These are phyloP conservation scores for Carpinus viminea DNA, from an alignment of 306 rosid species.

Conservation along the genomic window DNA sequence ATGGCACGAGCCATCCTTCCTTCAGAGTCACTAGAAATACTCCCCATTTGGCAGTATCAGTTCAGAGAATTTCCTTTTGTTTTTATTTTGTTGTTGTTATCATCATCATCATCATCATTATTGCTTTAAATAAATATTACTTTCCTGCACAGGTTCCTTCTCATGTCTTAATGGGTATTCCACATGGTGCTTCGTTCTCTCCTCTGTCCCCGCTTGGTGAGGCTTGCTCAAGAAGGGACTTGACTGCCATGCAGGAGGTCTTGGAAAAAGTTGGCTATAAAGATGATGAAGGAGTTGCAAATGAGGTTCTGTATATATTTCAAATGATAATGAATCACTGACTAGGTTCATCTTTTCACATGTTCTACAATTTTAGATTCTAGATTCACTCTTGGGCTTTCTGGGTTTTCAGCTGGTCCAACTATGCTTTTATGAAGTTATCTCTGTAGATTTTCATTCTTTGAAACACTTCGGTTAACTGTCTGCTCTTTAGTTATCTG, in stretches of 20 bases:
- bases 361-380: neutral
- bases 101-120: slow-evolving; percentile 1
- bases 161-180: slow-evolving; percentile 72
- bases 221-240: slow-evolving; percentile 79
- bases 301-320: slow-evolving; percentile 54
- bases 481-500: neutral
- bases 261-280: slow-evolving; percentile 67
- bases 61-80: neutral
- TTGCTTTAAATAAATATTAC: slow-evolving; percentile 1
- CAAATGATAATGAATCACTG: slow-evolving; percentile 3
- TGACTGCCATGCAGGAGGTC: slow-evolving; percentile 80
- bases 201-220: slow-evolving; percentile 73
- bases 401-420: neutral
- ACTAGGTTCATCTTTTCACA: neutral
- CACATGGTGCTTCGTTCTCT: slow-evolving; percentile 50
- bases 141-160: slow-evolving; percentile 57
- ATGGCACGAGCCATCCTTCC: neutral
- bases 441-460: neutral
- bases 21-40: neutral
- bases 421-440: neutral
- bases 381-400: neutral
- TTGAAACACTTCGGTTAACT: neutral
- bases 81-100: neutral
- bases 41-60: neutral
- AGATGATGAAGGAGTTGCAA: slow-evolving; percentile 76